Percentiles rank a stretch among this genome's conserved stretches.
These are phyloP conservation scores for Colletotrichum godetiae DNA, from an alignment of 2,329 filamentous ascomycete genomes.

Conservation along the genomic window DNA sequence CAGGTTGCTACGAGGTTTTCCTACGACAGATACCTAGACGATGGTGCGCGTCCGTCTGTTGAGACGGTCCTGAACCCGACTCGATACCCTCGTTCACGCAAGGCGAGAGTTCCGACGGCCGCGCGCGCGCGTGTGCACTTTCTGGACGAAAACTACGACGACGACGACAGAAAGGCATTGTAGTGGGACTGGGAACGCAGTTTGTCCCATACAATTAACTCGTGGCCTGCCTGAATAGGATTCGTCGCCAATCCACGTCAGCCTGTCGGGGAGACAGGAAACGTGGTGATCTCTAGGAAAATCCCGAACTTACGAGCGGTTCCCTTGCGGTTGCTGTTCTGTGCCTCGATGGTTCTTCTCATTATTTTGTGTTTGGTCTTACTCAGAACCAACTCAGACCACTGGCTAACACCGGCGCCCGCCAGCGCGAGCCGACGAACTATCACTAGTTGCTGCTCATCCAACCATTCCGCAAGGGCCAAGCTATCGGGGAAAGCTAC, in stretches of 20 bases:
- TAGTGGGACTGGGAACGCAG: background rate
- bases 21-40: background rate
- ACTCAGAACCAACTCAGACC: background rate
- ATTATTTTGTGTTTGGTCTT: background rate
- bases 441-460: background rate
- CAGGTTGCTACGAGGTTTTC: background rate
- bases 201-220: background rate
- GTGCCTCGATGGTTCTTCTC: background rate
- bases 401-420: background rate
- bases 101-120: slow-evolving; percentile 15
- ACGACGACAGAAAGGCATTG: background rate
- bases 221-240: background rate
- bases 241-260: slow-evolving; percentile 1
- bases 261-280: background rate
- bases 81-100: background rate
- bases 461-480: background rate
- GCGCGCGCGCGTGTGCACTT: background rate
- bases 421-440: background rate
- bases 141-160: background rate
- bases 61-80: background rate
- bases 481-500: background rate
- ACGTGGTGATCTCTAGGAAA: background rate
- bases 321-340: background rate
- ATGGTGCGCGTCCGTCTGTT: background rate
- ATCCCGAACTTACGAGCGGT: background rate